Evolutionary conservation across 768 basidiomycete species (phyloP), one percentile per base, ranked within the genome.

Genomic region (Phallus indusiatus): DNA sequence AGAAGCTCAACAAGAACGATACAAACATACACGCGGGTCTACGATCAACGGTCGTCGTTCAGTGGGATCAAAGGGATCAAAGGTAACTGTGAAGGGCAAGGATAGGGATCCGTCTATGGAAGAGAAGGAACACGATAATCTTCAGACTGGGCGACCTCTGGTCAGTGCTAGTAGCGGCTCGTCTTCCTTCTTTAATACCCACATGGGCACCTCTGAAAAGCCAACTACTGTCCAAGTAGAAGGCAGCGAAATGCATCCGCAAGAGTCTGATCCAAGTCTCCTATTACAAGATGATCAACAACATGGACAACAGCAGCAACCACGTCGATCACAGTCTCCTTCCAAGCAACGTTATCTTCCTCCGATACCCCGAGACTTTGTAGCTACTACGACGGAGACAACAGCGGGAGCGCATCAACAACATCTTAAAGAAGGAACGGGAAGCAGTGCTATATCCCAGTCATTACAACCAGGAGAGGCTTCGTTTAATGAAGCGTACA

Each of bases 101-200:
- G 73, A 75, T 52, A 77, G 74, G 60, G 73, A 81, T 54, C 69
- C 1, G 52, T 36, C 57, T 37, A 54, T 37, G 11, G 67, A 69
- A 2, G 81, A 82, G 20, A 80, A 75, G 66, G 79, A 81, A 1
- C 67, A 77, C n/a, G n/a, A n/a, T n/a, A n/a, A n/a, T 74, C 75
- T 2, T 67, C 69, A 33, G 55, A 42, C 22, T 69, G 75, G 20
- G 75, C 78, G 2, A 74, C 76, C 0, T n/a, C n/a, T n/a, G n/a
- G 36, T 47, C 48, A 86, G 83, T 4, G 80, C 84, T 5, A 88
- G 85, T 67, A 84, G 83, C 55, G 85, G 84, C 21, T 90, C 87
- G 0, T 90, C 88, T 2, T 90, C 89, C 2, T 90, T 92, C 74
- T 90, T 91, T 76, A 90, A 90, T 66, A 85, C 89, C 28, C 75